A percentile compares a stretch with the other conserved stretches of the same genome.
Evolutionary conservation across 2,329 filamentous ascomycete genomes (phyloP).

Genomic region (Colletotrichum nymphaeae): DNA sequence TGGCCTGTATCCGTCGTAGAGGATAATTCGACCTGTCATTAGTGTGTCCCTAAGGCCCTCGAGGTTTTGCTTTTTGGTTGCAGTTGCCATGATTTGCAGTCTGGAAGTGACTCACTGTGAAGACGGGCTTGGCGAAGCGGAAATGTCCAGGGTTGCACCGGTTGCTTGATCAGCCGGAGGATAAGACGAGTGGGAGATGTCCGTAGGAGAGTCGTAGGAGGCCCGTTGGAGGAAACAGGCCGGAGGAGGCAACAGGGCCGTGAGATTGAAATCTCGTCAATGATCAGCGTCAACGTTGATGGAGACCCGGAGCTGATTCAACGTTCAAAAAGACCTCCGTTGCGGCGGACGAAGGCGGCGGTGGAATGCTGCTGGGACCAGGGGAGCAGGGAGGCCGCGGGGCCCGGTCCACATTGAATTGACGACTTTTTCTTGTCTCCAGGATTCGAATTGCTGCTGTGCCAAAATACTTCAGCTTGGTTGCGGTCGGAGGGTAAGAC

Average conservation of each 20-base stretch:
- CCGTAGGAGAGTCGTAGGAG: background rate
- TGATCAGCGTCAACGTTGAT: background rate
- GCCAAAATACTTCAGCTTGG: background rate
- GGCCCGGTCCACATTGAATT: background rate
- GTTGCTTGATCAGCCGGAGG: constrained; percentile 18
- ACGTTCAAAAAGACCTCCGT: background rate
- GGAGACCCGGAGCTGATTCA: background rate
- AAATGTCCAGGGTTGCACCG: constrained; percentile 4
- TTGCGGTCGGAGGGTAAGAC: background rate
- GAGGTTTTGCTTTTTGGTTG: background rate
- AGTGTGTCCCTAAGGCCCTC: background rate
- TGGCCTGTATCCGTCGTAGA: background rate
- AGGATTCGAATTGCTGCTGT: background rate
- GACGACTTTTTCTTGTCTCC: background rate
- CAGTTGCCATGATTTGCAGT: background rate
- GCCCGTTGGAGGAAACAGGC: background rate
- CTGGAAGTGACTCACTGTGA: background rate
- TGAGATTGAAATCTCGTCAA: background rate
- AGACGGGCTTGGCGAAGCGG: constrained; percentile 14
- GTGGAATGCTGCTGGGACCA: constrained; percentile 3
- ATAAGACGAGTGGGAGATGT: background rate
- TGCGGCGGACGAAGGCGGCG: constrained; percentile 25
- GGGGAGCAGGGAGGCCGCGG: constrained; percentile 8
- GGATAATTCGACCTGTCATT: too few species aligned
- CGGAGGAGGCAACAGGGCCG: background rate